Conservation (phyloP, 192 early-diverging fungal species). For the Coemansia brasiliensis region DNA sequence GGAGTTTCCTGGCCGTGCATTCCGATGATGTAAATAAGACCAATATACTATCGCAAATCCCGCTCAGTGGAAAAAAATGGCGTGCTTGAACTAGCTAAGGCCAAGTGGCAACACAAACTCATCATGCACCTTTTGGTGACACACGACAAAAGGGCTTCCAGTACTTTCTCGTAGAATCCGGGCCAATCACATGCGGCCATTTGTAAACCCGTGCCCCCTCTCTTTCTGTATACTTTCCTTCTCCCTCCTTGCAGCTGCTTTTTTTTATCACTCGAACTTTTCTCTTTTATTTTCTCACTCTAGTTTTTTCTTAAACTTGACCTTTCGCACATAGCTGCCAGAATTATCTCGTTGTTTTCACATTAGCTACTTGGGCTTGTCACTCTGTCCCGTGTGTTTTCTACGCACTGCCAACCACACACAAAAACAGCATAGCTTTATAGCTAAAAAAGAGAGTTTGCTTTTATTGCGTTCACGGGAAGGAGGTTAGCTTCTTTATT, state of each 20-base stretch:
- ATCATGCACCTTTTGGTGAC: background rate
- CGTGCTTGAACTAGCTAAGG: constrained; percentile 2
- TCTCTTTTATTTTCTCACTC: background rate
- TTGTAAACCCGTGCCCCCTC: constrained; percentile 9
- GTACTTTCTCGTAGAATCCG: background rate
- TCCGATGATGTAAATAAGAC: too few relatives aligned
- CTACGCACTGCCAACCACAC: background rate
- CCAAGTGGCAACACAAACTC: background rate
- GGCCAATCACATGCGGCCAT: constrained; percentile 6
- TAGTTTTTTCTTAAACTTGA: background rate
- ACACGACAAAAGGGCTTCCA: constrained; percentile 5
- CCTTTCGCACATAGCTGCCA: background rate
- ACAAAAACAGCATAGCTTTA: background rate
- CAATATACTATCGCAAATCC: too few relatives aligned
- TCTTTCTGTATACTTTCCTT: constrained; percentile 11
- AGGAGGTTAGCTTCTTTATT: too few relatives aligned
- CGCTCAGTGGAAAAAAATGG: background rate
- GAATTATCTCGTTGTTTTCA: background rate
- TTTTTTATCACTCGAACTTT: background rate
- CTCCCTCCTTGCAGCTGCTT: constrained; percentile 7
- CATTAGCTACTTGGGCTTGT: too few relatives aligned
- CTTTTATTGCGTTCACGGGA: background rate
- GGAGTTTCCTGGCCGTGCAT: too few relatives aligned
- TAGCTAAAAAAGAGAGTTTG: background rate
- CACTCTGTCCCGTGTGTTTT: background rate